Base-by-base conservation (phyloP, 2,329 filamentous ascomycete species). In the Lecanosticta acicola region DNA sequence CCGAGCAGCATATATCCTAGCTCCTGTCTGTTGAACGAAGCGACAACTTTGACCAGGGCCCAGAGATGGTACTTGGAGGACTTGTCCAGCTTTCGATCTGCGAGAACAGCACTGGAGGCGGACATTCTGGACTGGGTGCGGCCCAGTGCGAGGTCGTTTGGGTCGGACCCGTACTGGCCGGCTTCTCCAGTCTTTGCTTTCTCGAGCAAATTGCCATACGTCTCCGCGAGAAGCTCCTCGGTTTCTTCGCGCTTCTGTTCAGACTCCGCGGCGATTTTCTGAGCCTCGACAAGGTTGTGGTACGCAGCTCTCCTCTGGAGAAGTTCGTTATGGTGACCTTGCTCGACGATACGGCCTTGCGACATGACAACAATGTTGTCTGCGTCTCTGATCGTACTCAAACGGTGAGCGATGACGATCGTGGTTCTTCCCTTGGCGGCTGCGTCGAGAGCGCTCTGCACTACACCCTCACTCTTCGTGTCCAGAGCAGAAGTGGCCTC, bases 301-400 rank as follows among this genome's bases (percentile, higher is more conserved):
- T 97, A 98, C 7, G 89, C 84, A 16, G 80, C 82, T 53, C 79
- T 71, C 49, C 68, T 74, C 55, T 82, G 79, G 2, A 97, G 72
- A 9, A 98, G 76, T 11, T 85, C 76, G 48, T 91, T 80, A 64
- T 97, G 93, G 0, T 80, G 90, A 41, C 93, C 93, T 67, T 96
- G 89, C 67, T 98, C 93, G 10, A 94, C 76, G 49, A 98, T 94
- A n/a, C 76, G 72, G 10, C 93, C 93, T 50, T 82, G 70, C 3
- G 82, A 78, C 83, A 98, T 91, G 53, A 96, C 91, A 10, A 97
- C 87, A 56, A 98, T 98, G 60, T 95, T 96, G 67, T 97, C 85
- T 0, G 91, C 91, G 53, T 89, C 83, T 67, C 83, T 89, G 71
- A 98, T 95, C 4, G 93, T 98, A 0, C 89, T 95, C 7, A 98